Percentiles rank a stretch among this genome's conserved stretches.
These are phyloP conservation scores for Tuber borchii DNA, from an alignment of 495 filamentous ascomycete genomes.

Conservation along the genomic window DNA sequence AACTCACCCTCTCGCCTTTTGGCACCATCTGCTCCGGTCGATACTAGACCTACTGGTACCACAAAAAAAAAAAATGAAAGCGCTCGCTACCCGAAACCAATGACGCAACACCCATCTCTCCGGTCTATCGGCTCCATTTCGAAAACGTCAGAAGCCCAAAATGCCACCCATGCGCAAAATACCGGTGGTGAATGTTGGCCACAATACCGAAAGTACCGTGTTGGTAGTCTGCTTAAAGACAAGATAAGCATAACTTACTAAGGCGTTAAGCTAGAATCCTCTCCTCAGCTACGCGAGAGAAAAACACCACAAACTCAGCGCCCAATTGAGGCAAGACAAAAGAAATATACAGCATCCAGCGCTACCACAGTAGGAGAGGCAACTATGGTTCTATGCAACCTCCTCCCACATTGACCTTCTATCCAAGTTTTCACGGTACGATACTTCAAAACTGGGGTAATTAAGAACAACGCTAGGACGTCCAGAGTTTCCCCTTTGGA, in stretches of 20 bases:
- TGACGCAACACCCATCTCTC: neutral
- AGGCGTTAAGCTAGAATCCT: neutral
- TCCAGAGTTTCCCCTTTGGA: neutral
- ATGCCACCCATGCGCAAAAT: neutral
- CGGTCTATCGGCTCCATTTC: neutral
- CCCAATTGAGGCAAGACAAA: neutral
- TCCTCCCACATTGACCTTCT: neutral
- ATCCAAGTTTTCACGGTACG: neutral
- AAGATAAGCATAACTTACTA: neutral
- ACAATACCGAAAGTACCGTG: neutral
- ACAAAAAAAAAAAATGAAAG: neutral
- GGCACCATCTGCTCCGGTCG: too few species aligned
- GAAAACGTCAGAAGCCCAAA: neutral
- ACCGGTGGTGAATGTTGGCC: neutral
- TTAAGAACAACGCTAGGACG: neutral
- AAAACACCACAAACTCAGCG: neutral
- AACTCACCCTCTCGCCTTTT: neutral
- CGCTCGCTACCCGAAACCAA: slow-evolving; percentile 2
- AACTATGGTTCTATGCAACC: neutral
- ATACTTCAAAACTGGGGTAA: neutral
- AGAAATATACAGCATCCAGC: neutral
- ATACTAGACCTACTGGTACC: neutral
- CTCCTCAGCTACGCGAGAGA: neutral
- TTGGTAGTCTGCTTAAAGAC: neutral
- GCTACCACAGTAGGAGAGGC: neutral